These are phyloP conservation scores for Mortierella sp. DNA, from an alignment of 371 early-diverging fungal genomes.

Conservation along the genomic window DNA sequence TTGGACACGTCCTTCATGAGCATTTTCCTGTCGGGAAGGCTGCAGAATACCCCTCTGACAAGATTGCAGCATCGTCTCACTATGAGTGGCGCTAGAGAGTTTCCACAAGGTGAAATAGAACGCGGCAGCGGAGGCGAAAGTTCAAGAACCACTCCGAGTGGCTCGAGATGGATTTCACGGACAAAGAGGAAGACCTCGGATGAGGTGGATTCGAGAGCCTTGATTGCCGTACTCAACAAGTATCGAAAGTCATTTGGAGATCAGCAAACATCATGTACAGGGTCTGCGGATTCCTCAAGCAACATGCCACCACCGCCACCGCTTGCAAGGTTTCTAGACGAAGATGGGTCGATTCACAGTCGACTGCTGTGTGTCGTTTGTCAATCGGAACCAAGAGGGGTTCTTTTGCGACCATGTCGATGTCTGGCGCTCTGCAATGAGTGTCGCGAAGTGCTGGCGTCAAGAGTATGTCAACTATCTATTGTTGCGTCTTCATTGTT, in stretches of 20 bases:
- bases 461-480: slow-evolving; percentile 24
- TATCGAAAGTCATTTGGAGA: slow-evolving; percentile 25
- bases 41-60: slow-evolving; percentile 45
- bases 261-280: background rate
- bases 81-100: slow-evolving; percentile 21
- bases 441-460: slow-evolving; percentile 54
- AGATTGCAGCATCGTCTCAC: slow-evolving; percentile 33
- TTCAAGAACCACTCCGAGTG: slow-evolving; percentile 1
- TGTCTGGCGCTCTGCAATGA: slow-evolving; percentile 57
- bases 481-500: background rate
- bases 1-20: slow-evolving; percentile 54
- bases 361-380: slow-evolving; percentile 54
- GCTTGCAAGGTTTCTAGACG: slow-evolving; percentile 13
- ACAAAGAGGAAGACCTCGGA: slow-evolving; percentile 2
- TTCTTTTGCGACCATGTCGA: slow-evolving; percentile 53
- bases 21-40: slow-evolving; percentile 40
- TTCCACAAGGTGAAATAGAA: slow-evolving; percentile 6
- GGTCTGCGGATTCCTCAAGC: background rate
- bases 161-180: slow-evolving; percentile 1
- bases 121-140: background rate
- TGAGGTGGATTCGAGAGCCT: slow-evolving; percentile 10
- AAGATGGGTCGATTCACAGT: slow-evolving; percentile 25
- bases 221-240: slow-evolving; percentile 24
- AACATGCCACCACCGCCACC: slow-evolving; percentile 36
- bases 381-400: slow-evolving; percentile 47